Evolutionary conservation across 177 flowering plant species (phyloP), one percentile per base, ranked within the genome.

Genomic region (Telopea speciosissima): DNA sequence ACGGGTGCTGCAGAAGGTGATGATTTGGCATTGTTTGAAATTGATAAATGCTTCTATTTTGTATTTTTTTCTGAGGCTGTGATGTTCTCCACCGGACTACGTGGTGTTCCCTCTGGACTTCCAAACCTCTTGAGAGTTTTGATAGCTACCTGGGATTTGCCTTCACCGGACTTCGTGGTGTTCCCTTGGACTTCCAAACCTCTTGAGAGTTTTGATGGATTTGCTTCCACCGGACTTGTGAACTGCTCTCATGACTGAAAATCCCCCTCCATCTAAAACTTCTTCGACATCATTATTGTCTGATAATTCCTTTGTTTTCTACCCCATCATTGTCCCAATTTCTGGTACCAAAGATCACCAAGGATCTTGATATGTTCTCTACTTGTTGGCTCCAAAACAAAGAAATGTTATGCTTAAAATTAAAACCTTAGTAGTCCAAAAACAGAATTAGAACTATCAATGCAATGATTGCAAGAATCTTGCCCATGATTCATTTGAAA

Each of bases 251-350:
- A 86, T 86, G 8, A 86, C 79, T 12, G 89, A 86, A 76, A 86
- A 86, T 58, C 89, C 89, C 56, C 89, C 89, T 69, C 85, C 69
- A 6, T 87, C 89, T 12, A 86, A 44, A 24, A 86, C 59, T 7
- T 72, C 81, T 8, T 67, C n/a, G 26, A 86, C 76, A 71, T 84
- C 83, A 44, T 86, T 84, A 63, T 86, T 87, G 40, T 83, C 87
- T 0, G 74, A 19, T 2, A 84, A 77, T 42, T 60, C 79, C 68
- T 77, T 80, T 7, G 83, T 25, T 72, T 79, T 85, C 26, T 80
- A 80, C 28, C 82, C 81, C 89, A 84, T 84, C 1, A 62, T 62
- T 13, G 26, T 12, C 54, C 14, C 54, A 49, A 49, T 12, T 5
- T 49, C 54, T 49, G 54, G 19, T 16, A 44, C 5, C 49, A 44